phyloP scores from a whole-genome alignment of 352 stramenopile genomes.

The Halophytophthora polymorphica region DNA sequence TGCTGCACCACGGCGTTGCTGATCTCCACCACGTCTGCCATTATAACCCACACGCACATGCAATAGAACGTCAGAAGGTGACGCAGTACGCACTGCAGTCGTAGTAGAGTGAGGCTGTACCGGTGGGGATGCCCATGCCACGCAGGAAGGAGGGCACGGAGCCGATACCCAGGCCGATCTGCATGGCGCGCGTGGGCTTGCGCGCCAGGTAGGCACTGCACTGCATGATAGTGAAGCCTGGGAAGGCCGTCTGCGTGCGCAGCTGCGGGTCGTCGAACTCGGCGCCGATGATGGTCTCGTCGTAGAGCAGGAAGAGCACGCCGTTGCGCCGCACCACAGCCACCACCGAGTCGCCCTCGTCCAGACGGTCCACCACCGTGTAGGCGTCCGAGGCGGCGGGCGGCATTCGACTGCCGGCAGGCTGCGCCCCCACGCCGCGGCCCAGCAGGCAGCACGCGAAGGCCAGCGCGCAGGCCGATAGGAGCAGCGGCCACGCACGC shows the following conservation, averaged over 20 bases:
- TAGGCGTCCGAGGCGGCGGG: slow-evolving; percentile 18
- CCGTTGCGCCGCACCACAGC: slow-evolving; percentile 50
- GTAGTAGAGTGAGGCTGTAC: too few species aligned
- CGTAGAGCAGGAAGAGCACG: slow-evolving; percentile 65
- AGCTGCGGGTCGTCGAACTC: slow-evolving; percentile 69
- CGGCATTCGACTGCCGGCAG: slow-evolving; percentile 1
- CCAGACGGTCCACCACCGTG: slow-evolving; percentile 22
- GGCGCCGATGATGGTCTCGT: slow-evolving; percentile 74
- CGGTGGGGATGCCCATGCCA: slow-evolving; percentile 51
- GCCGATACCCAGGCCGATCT: slow-evolving; percentile 74
- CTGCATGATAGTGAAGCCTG: slow-evolving; percentile 83
- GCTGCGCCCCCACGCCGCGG: slow-evolving; percentile 1
- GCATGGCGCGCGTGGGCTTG: slow-evolving; percentile 39
- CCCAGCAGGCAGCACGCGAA: too few species aligned
- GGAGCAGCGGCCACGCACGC: slow-evolving; percentile 11
- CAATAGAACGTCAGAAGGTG: not conserved
- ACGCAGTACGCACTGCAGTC: too few species aligned
- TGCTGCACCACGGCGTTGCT: slow-evolving; percentile 60
- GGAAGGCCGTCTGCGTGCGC: slow-evolving; percentile 62
- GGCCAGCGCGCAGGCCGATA: not conserved
- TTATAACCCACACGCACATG: not conserved
- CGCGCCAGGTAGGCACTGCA: slow-evolving; percentile 49
- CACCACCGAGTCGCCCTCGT: slow-evolving; percentile 53
- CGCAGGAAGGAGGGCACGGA: slow-evolving; percentile 68
- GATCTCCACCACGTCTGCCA: slow-evolving; percentile 70